phyloP scores from a whole-genome alignment of 441 rosid genomes.

The Adansonia rubrostipa region DNA sequence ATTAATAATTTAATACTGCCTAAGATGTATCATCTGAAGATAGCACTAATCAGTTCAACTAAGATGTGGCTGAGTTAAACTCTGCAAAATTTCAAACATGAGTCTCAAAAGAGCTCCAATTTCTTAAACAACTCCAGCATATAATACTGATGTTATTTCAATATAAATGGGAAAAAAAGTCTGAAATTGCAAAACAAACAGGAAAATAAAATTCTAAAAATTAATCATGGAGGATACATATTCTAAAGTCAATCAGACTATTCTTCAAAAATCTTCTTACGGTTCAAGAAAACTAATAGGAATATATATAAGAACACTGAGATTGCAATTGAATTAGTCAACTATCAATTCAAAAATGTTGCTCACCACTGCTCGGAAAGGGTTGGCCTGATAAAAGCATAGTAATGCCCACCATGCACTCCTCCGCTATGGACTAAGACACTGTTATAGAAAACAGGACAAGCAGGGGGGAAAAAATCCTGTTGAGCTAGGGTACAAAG shows the following conservation, averaged over 20 bases:
- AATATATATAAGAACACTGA: background rate
- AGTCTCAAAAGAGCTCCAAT: background rate
- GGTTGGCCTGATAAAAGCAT: no score
- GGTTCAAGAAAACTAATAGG: background rate
- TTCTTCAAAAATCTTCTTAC: background rate
- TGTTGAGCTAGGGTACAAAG: background rate
- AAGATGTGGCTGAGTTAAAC: background rate
- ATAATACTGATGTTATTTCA: background rate
- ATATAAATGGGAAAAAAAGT: background rate
- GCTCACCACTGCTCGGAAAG: conserved; percentile 73
- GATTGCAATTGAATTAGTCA: background rate
- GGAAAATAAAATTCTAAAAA: background rate
- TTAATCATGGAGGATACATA: background rate
- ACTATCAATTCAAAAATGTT: conserved; percentile 7
- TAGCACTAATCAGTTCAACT: background rate
- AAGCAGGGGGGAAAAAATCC: conserved; percentile 10
- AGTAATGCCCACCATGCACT: no score
- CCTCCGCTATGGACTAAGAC: no score
- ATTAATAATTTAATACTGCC: background rate
- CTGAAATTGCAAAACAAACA: background rate
- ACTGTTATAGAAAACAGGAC: conserved; percentile 42
- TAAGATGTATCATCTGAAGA: background rate
- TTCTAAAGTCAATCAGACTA: background rate
- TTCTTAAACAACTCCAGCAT: background rate
- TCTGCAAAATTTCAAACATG: background rate